phyloP scores from a whole-genome alignment of 2,329 filamentous ascomycete species.

The Samsoniella hepiali region DNA sequence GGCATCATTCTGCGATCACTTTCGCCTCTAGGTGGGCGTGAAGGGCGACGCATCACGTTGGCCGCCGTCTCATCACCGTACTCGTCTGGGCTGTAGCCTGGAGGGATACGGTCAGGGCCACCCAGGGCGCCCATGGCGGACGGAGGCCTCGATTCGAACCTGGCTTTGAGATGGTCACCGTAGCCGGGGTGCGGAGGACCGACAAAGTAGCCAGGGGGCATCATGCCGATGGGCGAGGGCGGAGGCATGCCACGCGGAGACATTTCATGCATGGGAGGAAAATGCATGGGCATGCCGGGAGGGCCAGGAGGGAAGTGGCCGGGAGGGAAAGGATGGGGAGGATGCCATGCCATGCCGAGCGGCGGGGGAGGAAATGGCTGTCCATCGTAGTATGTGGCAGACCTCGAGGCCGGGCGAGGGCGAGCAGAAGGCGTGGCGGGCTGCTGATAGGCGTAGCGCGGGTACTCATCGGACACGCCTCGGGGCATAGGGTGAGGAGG shows the following conservation, averaged over 20 bases:
- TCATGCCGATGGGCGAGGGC: conserved; percentile 15
- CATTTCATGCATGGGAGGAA: conserved; percentile 8
- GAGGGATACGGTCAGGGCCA: conserved; percentile 24
- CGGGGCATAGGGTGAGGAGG: conserved; percentile 32
- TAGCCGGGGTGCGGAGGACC: conserved; percentile 26
- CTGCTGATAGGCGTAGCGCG: conserved; percentile 36
- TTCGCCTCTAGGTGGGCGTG: conserved; percentile 40
- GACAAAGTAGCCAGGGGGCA: conserved; percentile 31
- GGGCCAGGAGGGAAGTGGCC: conserved; percentile 24
- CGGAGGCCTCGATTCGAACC: conserved; percentile 36
- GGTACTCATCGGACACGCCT: conserved; percentile 34
- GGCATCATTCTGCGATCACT: conserved; percentile 49
- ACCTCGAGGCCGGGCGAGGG: conserved; percentile 34
- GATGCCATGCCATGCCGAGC: conserved; percentile 29
- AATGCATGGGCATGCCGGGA: conserved; percentile 9
- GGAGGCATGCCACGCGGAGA: conserved; percentile 22
- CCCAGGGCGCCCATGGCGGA: conserved; percentile 40
- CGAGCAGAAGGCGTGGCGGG: conserved; percentile 31
- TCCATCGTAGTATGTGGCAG: conserved; percentile 37
- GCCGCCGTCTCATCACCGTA: conserved; percentile 40
- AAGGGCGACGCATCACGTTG: conserved; percentile 40
- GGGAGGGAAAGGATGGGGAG: conserved; percentile 32
- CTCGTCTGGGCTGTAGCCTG: conserved; percentile 38
- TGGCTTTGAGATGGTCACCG: conserved; percentile 31
- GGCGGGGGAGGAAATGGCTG: conserved; percentile 29